These are phyloP conservation scores for Pseudonitzschia delicatissima DNA, from an alignment of 108 stramenopile species.

Conservation along the genomic window DNA sequence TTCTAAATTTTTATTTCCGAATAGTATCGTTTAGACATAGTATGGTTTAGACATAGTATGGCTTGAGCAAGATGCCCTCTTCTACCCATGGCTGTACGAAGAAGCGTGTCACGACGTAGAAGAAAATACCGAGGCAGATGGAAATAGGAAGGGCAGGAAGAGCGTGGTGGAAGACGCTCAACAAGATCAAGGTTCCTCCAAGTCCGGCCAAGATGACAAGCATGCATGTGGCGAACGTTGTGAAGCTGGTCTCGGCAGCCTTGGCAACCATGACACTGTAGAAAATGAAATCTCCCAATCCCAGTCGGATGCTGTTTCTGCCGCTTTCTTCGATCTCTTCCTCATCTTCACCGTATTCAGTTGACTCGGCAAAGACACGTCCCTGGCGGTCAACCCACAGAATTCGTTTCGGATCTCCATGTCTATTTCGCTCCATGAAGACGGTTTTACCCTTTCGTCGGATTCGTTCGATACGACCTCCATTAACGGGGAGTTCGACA, in stretches of 20 bases:
- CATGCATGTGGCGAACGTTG: slow-evolving; percentile 85
- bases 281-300: slow-evolving; percentile 95
- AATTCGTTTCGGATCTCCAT: slow-evolving; percentile 65
- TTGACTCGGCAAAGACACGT: slow-evolving; percentile 73
- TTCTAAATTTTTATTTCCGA: neutral
- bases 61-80: slow-evolving; percentile 49
- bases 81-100: slow-evolving; percentile 80
- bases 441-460: slow-evolving; percentile 29
- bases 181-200: slow-evolving; percentile 87
- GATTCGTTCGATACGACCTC: slow-evolving; percentile 66
- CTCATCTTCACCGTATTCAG: slow-evolving; percentile 50
- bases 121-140: slow-evolving; percentile 79
- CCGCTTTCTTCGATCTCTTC: slow-evolving; percentile 42
- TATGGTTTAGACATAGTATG: slow-evolving; percentile 65
- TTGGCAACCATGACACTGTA: slow-evolving; percentile 93
- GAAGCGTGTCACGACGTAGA: slow-evolving; percentile 70
- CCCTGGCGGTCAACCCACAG: slow-evolving; percentile 70
- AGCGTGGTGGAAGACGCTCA: slow-evolving; percentile 89
- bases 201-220: slow-evolving; percentile 89
- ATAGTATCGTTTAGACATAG: too few species aligned
- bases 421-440: slow-evolving; percentile 58
- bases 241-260: slow-evolving; percentile 89
- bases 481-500: slow-evolving; percentile 58
- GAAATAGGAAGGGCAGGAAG: slow-evolving; percentile 90
- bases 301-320: slow-evolving; percentile 52